Evolutionary conservation across 148 eudicot species (phyloP).

Genomic region (Nepenthes mirabilis): DNA sequence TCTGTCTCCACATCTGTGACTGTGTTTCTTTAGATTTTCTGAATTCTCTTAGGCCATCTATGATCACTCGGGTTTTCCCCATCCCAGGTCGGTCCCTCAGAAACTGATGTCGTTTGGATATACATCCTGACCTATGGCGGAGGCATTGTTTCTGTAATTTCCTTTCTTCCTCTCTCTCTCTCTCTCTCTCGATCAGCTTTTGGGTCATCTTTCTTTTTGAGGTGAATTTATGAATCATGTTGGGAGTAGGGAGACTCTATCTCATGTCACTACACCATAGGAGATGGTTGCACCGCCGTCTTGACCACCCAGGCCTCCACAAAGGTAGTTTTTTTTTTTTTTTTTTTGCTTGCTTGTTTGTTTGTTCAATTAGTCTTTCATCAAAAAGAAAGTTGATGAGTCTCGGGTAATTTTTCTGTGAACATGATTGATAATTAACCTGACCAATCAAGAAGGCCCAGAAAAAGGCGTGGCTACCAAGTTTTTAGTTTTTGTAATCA

Average conservation of each 20-base stretch:
- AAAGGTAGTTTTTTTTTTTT: constrained; percentile 29
- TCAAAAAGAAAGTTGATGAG: too few species aligned
- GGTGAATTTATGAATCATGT: background rate
- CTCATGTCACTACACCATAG: constrained; percentile 42
- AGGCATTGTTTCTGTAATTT: constrained; percentile 81
- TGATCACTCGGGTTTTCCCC: background rate
- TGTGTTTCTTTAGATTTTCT: background rate
- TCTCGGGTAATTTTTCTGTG: too few species aligned
- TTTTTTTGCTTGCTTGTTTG: constrained; percentile 1
- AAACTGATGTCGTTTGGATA: constrained; percentile 82
- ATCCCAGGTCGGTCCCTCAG: constrained; percentile 57
- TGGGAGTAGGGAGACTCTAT: constrained; percentile 63
- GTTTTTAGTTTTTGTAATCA: too few species aligned
- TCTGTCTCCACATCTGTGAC: background rate
- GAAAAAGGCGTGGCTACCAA: too few species aligned
- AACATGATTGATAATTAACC: too few species aligned
- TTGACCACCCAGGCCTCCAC: constrained; percentile 96
- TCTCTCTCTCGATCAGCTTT: background rate
- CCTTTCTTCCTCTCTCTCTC: background rate
- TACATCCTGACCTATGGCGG: constrained; percentile 91
- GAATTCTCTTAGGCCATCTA: too few species aligned
- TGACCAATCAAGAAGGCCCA: too few species aligned
- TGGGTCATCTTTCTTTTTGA: background rate
- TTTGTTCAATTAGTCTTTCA: constrained; percentile 3
- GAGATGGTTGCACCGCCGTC: constrained; percentile 79